These are phyloP conservation scores for Hyaloscypha variabilis DNA, from an alignment of 495 filamentous ascomycete genomes.

Conservation along the genomic window DNA sequence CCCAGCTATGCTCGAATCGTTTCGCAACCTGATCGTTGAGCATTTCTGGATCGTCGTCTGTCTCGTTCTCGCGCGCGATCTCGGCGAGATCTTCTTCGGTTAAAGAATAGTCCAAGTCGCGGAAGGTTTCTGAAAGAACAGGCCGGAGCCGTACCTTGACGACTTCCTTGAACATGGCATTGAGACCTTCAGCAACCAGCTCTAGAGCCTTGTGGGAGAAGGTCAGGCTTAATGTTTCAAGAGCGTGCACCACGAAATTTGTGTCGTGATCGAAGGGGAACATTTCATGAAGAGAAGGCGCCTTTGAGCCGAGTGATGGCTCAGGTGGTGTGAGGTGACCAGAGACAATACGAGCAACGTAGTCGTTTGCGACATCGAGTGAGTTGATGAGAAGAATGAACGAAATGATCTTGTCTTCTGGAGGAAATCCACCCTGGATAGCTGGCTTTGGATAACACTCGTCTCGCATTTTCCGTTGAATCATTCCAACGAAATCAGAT, in stretches of 20 bases:
- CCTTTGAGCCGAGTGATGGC: conserved; percentile 24
- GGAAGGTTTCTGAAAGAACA: conserved; percentile 84
- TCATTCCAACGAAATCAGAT: conserved; percentile 94
- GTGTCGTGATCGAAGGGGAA: conserved; percentile 83
- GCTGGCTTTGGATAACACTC: conserved; percentile 82
- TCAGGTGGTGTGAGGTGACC: conserved; percentile 49
- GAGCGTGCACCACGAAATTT: conserved; percentile 61
- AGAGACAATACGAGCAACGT: conserved; percentile 82
- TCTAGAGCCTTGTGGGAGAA: conserved; percentile 80
- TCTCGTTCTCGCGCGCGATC: conserved; percentile 47
- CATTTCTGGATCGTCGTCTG: conserved; percentile 48
- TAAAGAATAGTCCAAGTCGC: conserved; percentile 79
- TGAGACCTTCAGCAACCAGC: conserved; percentile 78
- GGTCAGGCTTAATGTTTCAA: conserved; percentile 67
- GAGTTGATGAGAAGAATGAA: conserved; percentile 96
- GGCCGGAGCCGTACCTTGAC: conserved; percentile 85
- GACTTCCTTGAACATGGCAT: conserved; percentile 85
- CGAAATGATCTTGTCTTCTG: conserved; percentile 78
- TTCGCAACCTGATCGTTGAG: conserved; percentile 63
- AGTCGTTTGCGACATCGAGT: conserved; percentile 87
- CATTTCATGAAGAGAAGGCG: conserved; percentile 53
- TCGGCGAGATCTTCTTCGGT: conserved; percentile 54
- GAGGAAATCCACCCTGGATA: conserved; percentile 75
- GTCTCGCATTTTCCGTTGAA: conserved; percentile 95
- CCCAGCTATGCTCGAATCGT: conserved; percentile 81